Base-by-base conservation (phyloP, 1,284 basidiomycete species). In the Erythrobasidium hasegawianum region DNA sequence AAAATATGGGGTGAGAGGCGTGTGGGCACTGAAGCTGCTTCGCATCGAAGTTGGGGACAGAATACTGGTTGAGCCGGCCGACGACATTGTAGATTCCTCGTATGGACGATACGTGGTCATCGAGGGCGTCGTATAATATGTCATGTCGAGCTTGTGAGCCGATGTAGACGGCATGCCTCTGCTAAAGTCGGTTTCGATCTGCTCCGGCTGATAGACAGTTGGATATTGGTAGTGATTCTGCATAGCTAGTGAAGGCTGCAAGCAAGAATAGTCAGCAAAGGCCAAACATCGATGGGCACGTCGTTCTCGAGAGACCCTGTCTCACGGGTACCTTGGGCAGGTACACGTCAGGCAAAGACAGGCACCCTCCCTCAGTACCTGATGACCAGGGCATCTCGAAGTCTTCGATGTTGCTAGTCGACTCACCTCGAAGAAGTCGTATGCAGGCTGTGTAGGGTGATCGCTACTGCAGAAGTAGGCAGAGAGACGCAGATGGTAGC, bases 21-120 rank as follows among this genome's bases (percentile, higher is more conserved):
- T 65, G 18, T 41, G 47, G 1, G 62, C 53, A 7, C 55, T 57
- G 53, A 65, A 52, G 56, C 62, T 65, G 13, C 53, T 53, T 3
- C 62, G 62, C 55, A 52, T 57, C 10, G 55, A 52, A 8, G 56
- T 50, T 4, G 62, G 62, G 20, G 62, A 65, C n/a, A 57, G n/a
- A 33, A 39, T 55, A 9, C 61, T 54, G 22, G 52, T 65, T 43
- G 45, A 39, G 57, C 40, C 40, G 2, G 40, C 39, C 38, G 55
- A 50, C 1, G 47, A 49, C 27, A 58, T 50, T 24, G 54, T 49
- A 14, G 43, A n/a, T 4, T n/a, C n/a, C 8, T n/a, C 22, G 43
- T 47, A 47, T 24, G 43, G 4, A 8, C 22, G 43, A 24, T 47
- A 47, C 4, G 40, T 41, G 40, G 43, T 16, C n/a, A 18, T 18